phyloP scores from a whole-genome alignment of 2,329 filamentous ascomycete genomes.

The Fusarium scirpi region DNA sequence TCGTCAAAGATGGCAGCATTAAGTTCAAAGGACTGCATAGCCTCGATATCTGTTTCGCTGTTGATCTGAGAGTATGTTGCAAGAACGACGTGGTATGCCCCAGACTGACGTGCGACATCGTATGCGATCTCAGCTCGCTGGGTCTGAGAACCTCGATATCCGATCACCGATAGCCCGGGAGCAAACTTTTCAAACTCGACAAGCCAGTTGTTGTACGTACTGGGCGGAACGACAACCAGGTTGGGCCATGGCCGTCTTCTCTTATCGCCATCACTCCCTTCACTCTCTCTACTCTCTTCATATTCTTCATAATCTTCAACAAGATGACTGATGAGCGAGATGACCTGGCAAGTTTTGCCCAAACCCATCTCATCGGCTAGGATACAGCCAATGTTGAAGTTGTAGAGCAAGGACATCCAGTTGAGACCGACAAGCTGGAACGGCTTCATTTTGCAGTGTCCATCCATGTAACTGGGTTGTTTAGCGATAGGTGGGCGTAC shows the following conservation, averaged over 20 bases:
- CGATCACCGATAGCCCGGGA: constrained; percentile 79
- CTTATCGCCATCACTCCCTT: constrained; percentile 40
- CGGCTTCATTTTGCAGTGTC: constrained; percentile 83
- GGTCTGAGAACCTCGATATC: constrained; percentile 72
- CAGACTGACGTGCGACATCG: constrained; percentile 71
- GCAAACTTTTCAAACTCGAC: constrained; percentile 91
- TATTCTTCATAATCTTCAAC: constrained; percentile 68
- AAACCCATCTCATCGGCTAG: constrained; percentile 97
- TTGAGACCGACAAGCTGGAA: constrained; percentile 96
- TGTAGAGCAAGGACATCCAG: constrained; percentile 89
- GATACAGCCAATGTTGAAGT: constrained; percentile 85
- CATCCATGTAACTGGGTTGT: constrained; percentile 83
- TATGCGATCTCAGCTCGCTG: constrained; percentile 77
- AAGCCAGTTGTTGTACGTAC: constrained; percentile 96
- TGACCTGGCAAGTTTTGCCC: constrained; percentile 97
- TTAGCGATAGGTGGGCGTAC: constrained; percentile 60
- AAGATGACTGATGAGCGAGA: constrained; percentile 88
- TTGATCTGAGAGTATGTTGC: constrained; percentile 71
- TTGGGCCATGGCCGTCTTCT: constrained; percentile 71
- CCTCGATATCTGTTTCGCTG: constrained; percentile 62
- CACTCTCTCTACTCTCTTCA: constrained; percentile 4
- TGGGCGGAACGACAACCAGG: constrained; percentile 90
- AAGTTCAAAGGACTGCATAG: constrained; percentile 62
- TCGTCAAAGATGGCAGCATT: constrained; percentile 86
- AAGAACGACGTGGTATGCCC: constrained; percentile 72